Conservation (phyloP, 2,329 filamentous ascomycete species). For the Alternaria metachromatica region DNA sequence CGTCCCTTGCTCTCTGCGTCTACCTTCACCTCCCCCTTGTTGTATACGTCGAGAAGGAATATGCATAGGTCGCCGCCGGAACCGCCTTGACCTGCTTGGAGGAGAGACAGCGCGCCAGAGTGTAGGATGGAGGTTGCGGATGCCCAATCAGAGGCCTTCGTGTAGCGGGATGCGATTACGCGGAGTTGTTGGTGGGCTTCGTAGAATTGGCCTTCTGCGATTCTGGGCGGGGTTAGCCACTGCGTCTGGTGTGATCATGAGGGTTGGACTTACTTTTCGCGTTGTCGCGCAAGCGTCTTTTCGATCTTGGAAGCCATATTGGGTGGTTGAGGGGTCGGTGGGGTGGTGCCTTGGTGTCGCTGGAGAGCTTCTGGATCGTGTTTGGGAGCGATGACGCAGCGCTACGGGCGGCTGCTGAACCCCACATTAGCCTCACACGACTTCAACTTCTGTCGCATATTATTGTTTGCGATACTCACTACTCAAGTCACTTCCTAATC, state of each 20-base stretch:
- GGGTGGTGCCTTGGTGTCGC: neutral
- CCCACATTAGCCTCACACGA: constrained; percentile 7
- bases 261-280: constrained; percentile 66
- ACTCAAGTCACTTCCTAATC: neutral
- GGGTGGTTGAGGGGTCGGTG: neutral
- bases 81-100: constrained; percentile 91
- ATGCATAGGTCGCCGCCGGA: constrained; percentile 90
- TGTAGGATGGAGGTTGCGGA: constrained; percentile 87
- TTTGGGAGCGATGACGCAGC: constrained; percentile 26
- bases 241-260: neutral
- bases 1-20: constrained; percentile 76
- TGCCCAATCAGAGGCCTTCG: constrained; percentile 83
- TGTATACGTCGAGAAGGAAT: constrained; percentile 88
- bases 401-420: constrained; percentile 17
- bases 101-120: constrained; percentile 81
- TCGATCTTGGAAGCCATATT: constrained; percentile 63
- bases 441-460: neutral
- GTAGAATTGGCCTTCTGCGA: constrained; percentile 91
- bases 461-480: neutral
- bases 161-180: constrained; percentile 91
- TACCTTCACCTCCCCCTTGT: constrained; percentile 79
- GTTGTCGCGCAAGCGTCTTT: constrained; percentile 76
- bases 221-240: constrained; percentile 59
- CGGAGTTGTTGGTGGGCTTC: constrained; percentile 98
- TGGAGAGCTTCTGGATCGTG: constrained; percentile 4